Evolutionary conservation across 164 flowering plant genomes (phyloP), one percentile per base, ranked within the genome.

Genomic region (Vitis cinerea): DNA sequence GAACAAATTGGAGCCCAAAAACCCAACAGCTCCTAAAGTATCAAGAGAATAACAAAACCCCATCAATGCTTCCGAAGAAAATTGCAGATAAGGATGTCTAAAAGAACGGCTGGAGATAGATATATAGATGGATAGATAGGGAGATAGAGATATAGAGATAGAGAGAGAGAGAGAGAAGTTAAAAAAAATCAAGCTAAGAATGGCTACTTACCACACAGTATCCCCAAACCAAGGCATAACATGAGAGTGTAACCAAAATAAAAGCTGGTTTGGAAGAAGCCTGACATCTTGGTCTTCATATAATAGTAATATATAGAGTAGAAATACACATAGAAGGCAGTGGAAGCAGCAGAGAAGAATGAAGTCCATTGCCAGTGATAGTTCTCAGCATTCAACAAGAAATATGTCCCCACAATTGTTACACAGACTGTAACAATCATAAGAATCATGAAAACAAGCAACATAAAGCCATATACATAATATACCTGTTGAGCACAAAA

Each of bases 291-390:
- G 3, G 99, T 95, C 87, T 95, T 95, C 78, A 90, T 92, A 57
- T 85, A 80, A 80, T 87, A 95, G 85, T 95, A 95, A 71, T 93
- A 95, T 60, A 95, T 67, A 7, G 99, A 93, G 76, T 95, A 95
- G 76, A 95, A 79, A 83, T 87, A 95, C 52, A 93, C 99, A 66
- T 95, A 95, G 77, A 93, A 82, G 44, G 96, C 96, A 12, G 98
- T 95, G 17, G 99, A 95, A 16, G 98, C 97, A 65, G 99, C 99
- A 23, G 99, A 95, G 83, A 86, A 91, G 82, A 95, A 95, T 29
- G 99, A 95, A 31, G 99, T 95, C 99, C 99, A 95, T 66, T 91
- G 95, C 99, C 99, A 95, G 79, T 93, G 99, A 77, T 95, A 95
- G 77, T 95, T 95, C 84, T 95, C 99, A 37, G 99, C 99, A 82